phyloP scores from a whole-genome alignment of 495 filamentous ascomycete genomes.

The Neurospora sp. region DNA sequence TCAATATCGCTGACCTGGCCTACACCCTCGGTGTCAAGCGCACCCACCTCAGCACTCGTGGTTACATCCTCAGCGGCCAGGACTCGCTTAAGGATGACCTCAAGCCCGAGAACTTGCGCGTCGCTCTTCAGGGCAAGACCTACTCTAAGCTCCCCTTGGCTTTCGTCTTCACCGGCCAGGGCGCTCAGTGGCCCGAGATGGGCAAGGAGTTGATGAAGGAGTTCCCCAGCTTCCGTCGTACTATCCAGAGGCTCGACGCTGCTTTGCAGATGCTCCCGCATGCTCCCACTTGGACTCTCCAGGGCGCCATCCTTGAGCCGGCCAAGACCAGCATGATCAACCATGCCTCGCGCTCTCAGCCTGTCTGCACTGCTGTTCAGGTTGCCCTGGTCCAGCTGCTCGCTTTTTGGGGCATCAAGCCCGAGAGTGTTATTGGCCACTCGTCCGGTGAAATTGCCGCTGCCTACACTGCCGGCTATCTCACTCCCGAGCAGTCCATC shows the following conservation, averaged over 20 bases:
- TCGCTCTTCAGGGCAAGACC: not conserved
- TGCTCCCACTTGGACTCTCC: constrained; percentile 1
- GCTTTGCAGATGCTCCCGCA: not conserved
- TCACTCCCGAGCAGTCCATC: constrained; percentile 34
- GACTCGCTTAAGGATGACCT: constrained; percentile 1
- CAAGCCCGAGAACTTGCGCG: not conserved
- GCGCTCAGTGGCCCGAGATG: constrained; percentile 41
- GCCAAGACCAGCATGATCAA: constrained; percentile 23
- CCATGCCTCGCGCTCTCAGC: constrained; percentile 26
- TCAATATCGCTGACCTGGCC: constrained; percentile 14
- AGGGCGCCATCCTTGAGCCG: constrained; percentile 4
- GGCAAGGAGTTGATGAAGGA: constrained; percentile 28
- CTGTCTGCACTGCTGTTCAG: constrained; percentile 38
- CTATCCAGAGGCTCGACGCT: constrained; percentile 12
- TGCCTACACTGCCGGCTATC: constrained; percentile 29
- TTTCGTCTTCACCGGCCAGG: constrained; percentile 33
- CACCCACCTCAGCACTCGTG: constrained; percentile 9
- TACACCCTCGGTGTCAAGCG: constrained; percentile 25
- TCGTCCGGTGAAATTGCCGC: constrained; percentile 52
- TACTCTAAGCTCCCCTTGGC: constrained; percentile 5
- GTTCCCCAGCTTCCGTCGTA: constrained; percentile 13
- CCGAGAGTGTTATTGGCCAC: constrained; percentile 44
- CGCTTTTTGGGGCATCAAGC: constrained; percentile 32
- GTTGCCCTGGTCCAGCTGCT: constrained; percentile 44
- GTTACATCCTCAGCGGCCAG: not conserved